A percentile compares a stretch with the other conserved stretches of the same genome.
phyloP scores from a whole-genome alignment of 2,329 filamentous ascomycete genomes.

The Calonectria leucothoes region DNA sequence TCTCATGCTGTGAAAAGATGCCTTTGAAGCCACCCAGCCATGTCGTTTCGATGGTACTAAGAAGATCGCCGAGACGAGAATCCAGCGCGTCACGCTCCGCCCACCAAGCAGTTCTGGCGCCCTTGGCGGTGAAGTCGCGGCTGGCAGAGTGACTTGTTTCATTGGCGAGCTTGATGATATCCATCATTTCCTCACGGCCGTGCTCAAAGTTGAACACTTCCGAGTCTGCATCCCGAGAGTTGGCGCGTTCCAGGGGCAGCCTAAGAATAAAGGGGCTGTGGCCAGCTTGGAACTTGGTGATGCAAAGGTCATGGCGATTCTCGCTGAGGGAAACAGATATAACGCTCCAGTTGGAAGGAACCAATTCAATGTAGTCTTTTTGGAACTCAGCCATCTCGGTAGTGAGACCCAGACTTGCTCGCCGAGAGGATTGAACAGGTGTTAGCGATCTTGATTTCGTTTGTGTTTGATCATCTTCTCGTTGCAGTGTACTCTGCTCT shows the following conservation, averaged over 20 bases:
- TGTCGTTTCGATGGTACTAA: slow-evolving; percentile 88
- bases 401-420: slow-evolving; percentile 58
- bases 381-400: slow-evolving; percentile 75
- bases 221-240: slow-evolving; percentile 79
- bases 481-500: slow-evolving; percentile 69
- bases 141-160: slow-evolving; percentile 78
- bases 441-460: slow-evolving; percentile 6
- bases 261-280: slow-evolving; percentile 87
- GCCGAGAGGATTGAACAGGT: slow-evolving; percentile 41
- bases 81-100: slow-evolving; percentile 85
- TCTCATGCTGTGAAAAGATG: slow-evolving; percentile 83
- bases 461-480: slow-evolving; percentile 18
- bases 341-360: slow-evolving; percentile 86
- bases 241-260: slow-evolving; percentile 85
- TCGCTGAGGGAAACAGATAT: slow-evolving; percentile 89
- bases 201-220: slow-evolving; percentile 87
- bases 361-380: slow-evolving; percentile 83
- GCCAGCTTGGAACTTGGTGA: slow-evolving; percentile 84
- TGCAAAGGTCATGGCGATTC: slow-evolving; percentile 83
- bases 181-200: slow-evolving; percentile 81
- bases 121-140: slow-evolving; percentile 78
- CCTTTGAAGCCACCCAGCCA: slow-evolving; percentile 97
- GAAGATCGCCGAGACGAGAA: slow-evolving; percentile 77
- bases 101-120: slow-evolving; percentile 90
- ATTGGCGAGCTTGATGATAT: slow-evolving; percentile 86